Evolutionary conservation across 345 rosid species (phyloP).

Genomic region (Salix arbutifolia): DNA sequence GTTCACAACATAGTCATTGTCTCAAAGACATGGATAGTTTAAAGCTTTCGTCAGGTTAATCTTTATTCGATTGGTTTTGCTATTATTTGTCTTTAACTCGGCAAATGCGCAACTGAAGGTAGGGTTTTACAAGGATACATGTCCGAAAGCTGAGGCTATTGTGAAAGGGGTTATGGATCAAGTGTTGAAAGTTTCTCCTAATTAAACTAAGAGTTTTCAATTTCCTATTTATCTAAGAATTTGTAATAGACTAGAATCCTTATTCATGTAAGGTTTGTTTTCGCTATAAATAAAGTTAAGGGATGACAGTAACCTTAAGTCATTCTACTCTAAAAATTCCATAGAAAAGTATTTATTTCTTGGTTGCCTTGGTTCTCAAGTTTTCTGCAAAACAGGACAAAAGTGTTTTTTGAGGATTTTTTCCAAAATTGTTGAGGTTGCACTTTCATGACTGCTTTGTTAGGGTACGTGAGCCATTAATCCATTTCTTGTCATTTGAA

Average conservation of each 20-base stretch:
- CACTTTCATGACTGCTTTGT: conserved; percentile 85
- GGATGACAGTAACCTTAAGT: no score
- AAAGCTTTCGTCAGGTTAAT: conserved; percentile 21
- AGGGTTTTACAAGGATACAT: conserved; percentile 49
- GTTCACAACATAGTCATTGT: neutral
- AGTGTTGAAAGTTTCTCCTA: conserved; percentile 36
- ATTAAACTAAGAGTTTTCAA: no score
- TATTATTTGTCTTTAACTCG: conserved; percentile 20
- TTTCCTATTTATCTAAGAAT: no score
- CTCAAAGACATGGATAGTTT: conserved; percentile 25
- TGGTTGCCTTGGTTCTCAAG: no score
- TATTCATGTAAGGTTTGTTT: no score
- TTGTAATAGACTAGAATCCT: no score
- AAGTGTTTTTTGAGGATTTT: no score
- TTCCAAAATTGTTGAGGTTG: conserved; percentile 71
- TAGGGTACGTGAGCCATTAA: conserved; percentile 33
- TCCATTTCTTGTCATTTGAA: neutral
- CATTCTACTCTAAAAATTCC: no score
- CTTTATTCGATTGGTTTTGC: conserved; percentile 19
- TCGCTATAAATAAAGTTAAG: no score
- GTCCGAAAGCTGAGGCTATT: conserved; percentile 48
- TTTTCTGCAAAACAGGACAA: no score
- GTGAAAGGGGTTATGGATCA: conserved; percentile 26
- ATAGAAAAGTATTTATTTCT: no score
- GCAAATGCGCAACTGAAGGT: conserved; percentile 44